Evolutionary conservation across 306 rosid genomes (phyloP).

Genomic region (Inga laurina): DNA sequence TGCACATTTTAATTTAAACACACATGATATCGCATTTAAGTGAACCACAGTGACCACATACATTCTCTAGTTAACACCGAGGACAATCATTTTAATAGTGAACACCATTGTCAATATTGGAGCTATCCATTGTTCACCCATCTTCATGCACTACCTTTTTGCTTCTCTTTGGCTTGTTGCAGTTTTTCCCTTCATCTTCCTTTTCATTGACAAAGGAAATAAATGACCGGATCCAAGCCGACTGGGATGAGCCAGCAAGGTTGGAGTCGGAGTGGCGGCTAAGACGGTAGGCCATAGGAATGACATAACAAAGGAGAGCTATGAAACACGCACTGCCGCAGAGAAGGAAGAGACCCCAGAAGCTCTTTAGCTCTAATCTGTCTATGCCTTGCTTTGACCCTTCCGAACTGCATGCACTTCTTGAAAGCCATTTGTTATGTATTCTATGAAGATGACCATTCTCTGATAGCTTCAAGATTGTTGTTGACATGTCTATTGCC

Average conservation of each 20-base stretch:
- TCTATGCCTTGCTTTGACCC: no score
- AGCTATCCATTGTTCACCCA: constrained; percentile 13
- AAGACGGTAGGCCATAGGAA: constrained; percentile 50
- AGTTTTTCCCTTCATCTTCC: constrained; percentile 41
- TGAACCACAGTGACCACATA: background rate
- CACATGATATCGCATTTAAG: background rate
- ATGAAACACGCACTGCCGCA: constrained; percentile 65
- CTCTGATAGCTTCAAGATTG: no score
- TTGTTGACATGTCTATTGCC: no score
- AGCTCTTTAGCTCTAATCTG: constrained; percentile 62
- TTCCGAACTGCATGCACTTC: no score
- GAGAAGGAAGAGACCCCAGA: constrained; percentile 64
- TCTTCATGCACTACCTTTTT: constrained; percentile 34
- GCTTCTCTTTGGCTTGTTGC: constrained; percentile 40
- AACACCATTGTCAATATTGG: background rate
- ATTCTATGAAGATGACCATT: no score
- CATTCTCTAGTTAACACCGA: background rate
- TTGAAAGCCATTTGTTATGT: no score
- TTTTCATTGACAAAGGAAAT: constrained; percentile 64
- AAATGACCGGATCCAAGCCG: constrained; percentile 54
- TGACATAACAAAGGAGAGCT: constrained; percentile 55
- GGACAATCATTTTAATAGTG: constrained; percentile 6
- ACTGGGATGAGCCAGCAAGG: constrained; percentile 23
- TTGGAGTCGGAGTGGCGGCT: constrained; percentile 27
- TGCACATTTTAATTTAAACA: background rate